Evolutionary conservation across 148 eudicot species (phyloP).

Genomic region (Mesembryanthemum crystallinum): DNA sequence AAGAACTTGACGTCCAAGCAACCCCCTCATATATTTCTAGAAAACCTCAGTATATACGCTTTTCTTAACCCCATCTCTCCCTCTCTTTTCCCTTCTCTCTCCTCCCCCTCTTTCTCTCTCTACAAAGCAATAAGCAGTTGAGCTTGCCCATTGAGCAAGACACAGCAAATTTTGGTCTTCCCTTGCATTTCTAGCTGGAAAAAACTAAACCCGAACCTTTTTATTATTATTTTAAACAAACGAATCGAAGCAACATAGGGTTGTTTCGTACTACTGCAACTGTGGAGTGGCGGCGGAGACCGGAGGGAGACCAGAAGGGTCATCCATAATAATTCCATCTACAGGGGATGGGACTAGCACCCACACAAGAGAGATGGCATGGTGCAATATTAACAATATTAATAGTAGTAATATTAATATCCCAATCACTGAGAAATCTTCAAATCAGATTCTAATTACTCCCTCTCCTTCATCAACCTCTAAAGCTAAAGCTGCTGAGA

Average conservation of each 20-base stretch:
- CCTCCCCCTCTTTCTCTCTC: constrained; percentile 19
- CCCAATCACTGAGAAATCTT: constrained; percentile 18
- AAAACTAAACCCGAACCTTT: no score
- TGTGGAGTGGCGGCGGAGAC: no score
- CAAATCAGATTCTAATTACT: background rate
- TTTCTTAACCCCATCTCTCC: background rate
- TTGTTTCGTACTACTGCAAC: no score
- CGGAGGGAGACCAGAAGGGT: no score
- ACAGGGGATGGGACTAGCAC: constrained; percentile 28
- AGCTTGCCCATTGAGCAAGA: no score
- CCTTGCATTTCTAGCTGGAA: no score
- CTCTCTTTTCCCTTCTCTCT: background rate
- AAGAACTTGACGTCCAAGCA: constrained; percentile 82
- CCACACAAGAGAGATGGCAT: constrained; percentile 41
- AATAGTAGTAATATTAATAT: background rate
- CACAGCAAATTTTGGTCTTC: no score
- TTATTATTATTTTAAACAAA: background rate
- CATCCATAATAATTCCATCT: background rate
- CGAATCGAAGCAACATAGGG: background rate
- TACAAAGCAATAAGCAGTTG: no score
- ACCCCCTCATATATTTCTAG: constrained; percentile 31
- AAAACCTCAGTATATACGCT: constrained; percentile 18
- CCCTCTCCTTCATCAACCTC: constrained; percentile 4
- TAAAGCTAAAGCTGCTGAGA: background rate
- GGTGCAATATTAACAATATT: constrained; percentile 33